Evolutionary conservation across 2,329 filamentous ascomycete species (phyloP).

Genomic region (Fusarium dlaminii): DNA sequence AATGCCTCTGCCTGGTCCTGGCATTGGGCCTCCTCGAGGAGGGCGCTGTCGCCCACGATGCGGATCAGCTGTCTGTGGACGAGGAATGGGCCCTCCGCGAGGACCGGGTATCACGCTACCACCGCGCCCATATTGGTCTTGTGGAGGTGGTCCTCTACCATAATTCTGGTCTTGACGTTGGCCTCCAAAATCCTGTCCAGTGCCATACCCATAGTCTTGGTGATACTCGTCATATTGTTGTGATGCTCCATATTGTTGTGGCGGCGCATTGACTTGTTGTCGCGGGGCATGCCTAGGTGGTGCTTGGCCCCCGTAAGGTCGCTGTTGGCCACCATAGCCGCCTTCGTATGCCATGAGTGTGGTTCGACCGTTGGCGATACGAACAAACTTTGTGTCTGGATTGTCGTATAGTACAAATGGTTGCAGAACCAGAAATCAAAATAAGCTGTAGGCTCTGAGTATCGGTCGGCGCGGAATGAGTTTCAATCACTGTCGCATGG

Average conservation of each 20-base stretch:
- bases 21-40: slow-evolving; percentile 47
- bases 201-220: slow-evolving; percentile 56
- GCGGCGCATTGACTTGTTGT: slow-evolving; percentile 45
- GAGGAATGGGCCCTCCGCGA: slow-evolving; percentile 56
- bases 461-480: slow-evolving; percentile 28
- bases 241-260: slow-evolving; percentile 49
- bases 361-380: slow-evolving; percentile 2
- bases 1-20: slow-evolving; percentile 42
- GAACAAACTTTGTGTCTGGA: background rate
- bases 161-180: slow-evolving; percentile 59
- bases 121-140: slow-evolving; percentile 58
- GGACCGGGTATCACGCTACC: slow-evolving; percentile 54
- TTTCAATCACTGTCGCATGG: slow-evolving; percentile 41
- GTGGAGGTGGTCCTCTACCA: slow-evolving; percentile 51
- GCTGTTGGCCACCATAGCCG: slow-evolving; percentile 55
- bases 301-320: slow-evolving; percentile 59
- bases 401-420: background rate
- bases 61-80: slow-evolving; percentile 52
- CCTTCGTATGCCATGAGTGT: slow-evolving; percentile 61
- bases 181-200: slow-evolving; percentile 51
- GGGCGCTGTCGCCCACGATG: slow-evolving; percentile 51
- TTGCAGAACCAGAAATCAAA: background rate
- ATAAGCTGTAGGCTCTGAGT: background rate
- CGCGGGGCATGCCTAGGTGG: slow-evolving; percentile 53
- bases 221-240: slow-evolving; percentile 59